These are phyloP conservation scores for Botryococcus braunii DNA, from an alignment of 163 green algal genomes.

Conservation along the genomic window DNA sequence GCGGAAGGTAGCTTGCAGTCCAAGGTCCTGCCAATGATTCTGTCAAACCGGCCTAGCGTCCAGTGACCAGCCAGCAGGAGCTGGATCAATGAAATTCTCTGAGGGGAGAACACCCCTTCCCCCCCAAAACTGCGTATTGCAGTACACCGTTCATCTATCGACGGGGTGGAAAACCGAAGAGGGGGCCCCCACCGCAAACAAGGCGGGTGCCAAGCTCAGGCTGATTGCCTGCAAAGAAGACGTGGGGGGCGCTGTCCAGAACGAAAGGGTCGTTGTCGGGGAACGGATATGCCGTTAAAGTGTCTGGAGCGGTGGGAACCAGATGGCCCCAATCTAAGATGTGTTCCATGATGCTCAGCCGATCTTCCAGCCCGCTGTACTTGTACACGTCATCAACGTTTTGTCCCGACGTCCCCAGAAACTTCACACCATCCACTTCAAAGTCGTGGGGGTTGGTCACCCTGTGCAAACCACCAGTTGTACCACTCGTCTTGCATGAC, in stretches of 20 bases:
- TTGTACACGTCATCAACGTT: slow-evolving; percentile 81
- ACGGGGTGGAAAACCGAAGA: no score
- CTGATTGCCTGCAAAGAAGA: slow-evolving; percentile 91
- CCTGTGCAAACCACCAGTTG: slow-evolving; percentile 11
- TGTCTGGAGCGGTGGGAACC: slow-evolving; percentile 89
- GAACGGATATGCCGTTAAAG: slow-evolving; percentile 87
- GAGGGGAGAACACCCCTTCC: no score
- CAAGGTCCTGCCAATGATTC: no score
- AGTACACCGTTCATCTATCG: no score
- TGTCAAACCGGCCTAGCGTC: no score
- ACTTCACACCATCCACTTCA: slow-evolving; percentile 57
- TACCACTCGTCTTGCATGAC: no score
- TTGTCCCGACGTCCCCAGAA: slow-evolving; percentile 89
- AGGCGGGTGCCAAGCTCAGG: slow-evolving; percentile 60
- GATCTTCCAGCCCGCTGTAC: slow-evolving; percentile 31
- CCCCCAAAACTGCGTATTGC: no score
- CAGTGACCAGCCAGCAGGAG: no score
- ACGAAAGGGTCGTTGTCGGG: slow-evolving; percentile 89
- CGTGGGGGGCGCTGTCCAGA: slow-evolving; percentile 63
- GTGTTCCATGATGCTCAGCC: slow-evolving; percentile 56
- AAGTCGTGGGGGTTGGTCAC: slow-evolving; percentile 90
- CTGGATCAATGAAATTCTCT: no score
- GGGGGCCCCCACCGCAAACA: slow-evolving; percentile 30
- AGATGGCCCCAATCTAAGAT: slow-evolving; percentile 72
- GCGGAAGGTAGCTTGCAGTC: no score